Percentiles rank a stretch among this genome's conserved stretches.
Evolutionary conservation across 192 early-diverging fungal genomes (phyloP).

Genomic region (Coemansia aciculifera): DNA sequence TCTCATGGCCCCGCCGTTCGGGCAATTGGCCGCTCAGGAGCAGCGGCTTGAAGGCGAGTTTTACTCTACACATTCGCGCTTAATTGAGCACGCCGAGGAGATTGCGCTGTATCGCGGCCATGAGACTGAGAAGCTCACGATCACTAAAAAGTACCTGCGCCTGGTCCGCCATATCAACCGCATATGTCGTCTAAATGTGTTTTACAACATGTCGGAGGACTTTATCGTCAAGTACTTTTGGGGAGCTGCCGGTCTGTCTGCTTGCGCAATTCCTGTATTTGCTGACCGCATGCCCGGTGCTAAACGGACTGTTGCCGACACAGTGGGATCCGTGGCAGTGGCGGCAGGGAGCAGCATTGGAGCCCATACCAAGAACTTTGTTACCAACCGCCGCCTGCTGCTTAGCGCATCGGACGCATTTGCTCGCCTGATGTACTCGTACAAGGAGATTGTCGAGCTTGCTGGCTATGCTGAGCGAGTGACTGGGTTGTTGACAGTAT

Average conservation of each 20-base stretch:
- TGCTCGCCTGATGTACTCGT: constrained; percentile 88
- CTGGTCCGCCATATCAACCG: constrained; percentile 86
- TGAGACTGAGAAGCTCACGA: constrained; percentile 76
- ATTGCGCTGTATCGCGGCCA: constrained; percentile 90
- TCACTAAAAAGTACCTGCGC: constrained; percentile 74
- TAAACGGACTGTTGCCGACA: constrained; percentile 2
- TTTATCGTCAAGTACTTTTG: constrained; percentile 99
- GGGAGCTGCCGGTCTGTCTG: constrained; percentile 85
- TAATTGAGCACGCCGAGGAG: constrained; percentile 96
- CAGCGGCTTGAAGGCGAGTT: constrained; percentile 93
- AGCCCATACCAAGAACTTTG: constrained; percentile 60
- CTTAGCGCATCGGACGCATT: constrained; percentile 77
- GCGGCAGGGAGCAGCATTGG: constrained; percentile 23
- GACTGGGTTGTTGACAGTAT: constrained; percentile 77
- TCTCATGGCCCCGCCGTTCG: constrained; percentile 90
- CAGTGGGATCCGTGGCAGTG: background rate
- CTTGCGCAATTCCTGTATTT: constrained; percentile 90
- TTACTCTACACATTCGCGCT: constrained; percentile 88
- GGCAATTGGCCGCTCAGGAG: constrained; percentile 91
- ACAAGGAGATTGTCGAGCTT: constrained; percentile 92
- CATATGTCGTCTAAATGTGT: constrained; percentile 81
- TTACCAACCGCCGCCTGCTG: constrained; percentile 75
- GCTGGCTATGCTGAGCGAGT: constrained; percentile 95
- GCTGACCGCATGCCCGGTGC: constrained; percentile 49
- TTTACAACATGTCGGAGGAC: constrained; percentile 95